These are phyloP conservation scores for Hypoxylon sp. DNA, from an alignment of 2,329 filamentous ascomycete genomes.

Conservation along the genomic window DNA sequence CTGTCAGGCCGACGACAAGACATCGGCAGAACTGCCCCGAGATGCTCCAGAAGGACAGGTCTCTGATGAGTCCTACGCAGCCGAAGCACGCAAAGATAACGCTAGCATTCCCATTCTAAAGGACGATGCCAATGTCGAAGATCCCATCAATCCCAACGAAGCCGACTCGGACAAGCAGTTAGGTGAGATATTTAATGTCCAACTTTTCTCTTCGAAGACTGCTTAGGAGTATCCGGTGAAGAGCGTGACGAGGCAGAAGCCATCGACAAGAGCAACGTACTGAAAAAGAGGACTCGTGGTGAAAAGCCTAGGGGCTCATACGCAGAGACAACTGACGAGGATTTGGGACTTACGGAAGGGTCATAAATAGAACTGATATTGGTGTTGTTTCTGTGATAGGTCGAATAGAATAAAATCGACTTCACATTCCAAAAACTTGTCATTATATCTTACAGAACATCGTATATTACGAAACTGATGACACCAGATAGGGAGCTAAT, in stretches of 20 bases:
- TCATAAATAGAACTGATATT: neutral
- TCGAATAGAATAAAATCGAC: neutral
- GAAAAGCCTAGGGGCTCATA: constrained; percentile 50
- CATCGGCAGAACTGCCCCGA: neutral
- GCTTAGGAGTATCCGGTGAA: constrained; percentile 26
- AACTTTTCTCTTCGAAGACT: neutral
- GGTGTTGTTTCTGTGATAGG: neutral
- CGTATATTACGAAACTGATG: too few species aligned
- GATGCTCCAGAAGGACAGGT: constrained; percentile 34
- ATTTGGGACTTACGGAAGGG: constrained; percentile 29
- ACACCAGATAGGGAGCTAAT: too few species aligned
- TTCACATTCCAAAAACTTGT: too few species aligned
- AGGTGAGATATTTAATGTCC: constrained; percentile 20
- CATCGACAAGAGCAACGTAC: constrained; percentile 53
- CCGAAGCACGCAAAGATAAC: constrained; percentile 27
- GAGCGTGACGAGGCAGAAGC: constrained; percentile 54
- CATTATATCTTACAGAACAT: too few species aligned
- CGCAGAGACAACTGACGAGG: constrained; percentile 50
- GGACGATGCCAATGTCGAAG: constrained; percentile 40
- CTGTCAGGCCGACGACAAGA: constrained; percentile 11
- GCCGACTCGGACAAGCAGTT: constrained; percentile 44
- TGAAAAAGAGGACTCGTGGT: constrained; percentile 49
- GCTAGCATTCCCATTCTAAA: constrained; percentile 35
- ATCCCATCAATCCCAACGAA: constrained; percentile 22
- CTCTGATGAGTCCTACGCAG: constrained; percentile 39